These are phyloP conservation scores for Diplodia mutila DNA, from an alignment of 2,329 filamentous ascomycete genomes.

Conservation along the genomic window DNA sequence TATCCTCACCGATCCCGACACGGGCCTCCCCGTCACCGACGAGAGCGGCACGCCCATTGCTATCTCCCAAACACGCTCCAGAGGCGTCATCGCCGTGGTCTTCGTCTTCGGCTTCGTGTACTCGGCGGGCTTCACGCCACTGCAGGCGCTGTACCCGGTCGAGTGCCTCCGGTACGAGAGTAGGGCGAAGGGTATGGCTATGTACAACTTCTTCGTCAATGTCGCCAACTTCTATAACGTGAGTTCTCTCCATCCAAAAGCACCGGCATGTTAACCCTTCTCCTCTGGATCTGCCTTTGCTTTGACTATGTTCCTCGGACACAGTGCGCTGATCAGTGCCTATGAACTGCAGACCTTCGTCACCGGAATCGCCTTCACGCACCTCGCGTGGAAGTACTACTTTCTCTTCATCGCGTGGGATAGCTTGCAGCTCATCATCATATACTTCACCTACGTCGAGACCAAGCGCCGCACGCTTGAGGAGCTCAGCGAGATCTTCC, in stretches of 20 bases:
- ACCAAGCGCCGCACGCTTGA: constrained; percentile 49
- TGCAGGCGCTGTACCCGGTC: constrained; percentile 55
- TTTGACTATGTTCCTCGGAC: too few relatives aligned
- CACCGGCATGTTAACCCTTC: too few relatives aligned
- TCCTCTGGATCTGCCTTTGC: not conserved
- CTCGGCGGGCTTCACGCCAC: constrained; percentile 42
- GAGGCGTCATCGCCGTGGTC: constrained; percentile 29
- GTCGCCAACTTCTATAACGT: constrained; percentile 50
- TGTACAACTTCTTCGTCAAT: constrained; percentile 53
- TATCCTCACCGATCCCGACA: constrained; percentile 26
- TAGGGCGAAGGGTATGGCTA: constrained; percentile 54
- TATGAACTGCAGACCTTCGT: constrained; percentile 42
- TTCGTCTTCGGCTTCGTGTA: constrained; percentile 42
- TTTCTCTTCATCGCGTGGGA: constrained; percentile 49
- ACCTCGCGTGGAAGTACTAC: constrained; percentile 47
- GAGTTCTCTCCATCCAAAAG: not conserved
- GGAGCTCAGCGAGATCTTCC: constrained; percentile 51
- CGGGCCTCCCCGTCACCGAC: constrained; percentile 1
- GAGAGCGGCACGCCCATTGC: not conserved
- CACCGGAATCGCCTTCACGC: constrained; percentile 45
- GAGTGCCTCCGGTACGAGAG: constrained; percentile 54
- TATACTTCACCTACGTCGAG: constrained; percentile 44
- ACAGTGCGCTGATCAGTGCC: not conserved
- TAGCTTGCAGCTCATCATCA: constrained; percentile 46
- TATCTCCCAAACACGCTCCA: not conserved